These are phyloP conservation scores for Zygotorulaspora chibaensis DNA, from an alignment of 805 yeast genomes.

Conservation along the genomic window DNA sequence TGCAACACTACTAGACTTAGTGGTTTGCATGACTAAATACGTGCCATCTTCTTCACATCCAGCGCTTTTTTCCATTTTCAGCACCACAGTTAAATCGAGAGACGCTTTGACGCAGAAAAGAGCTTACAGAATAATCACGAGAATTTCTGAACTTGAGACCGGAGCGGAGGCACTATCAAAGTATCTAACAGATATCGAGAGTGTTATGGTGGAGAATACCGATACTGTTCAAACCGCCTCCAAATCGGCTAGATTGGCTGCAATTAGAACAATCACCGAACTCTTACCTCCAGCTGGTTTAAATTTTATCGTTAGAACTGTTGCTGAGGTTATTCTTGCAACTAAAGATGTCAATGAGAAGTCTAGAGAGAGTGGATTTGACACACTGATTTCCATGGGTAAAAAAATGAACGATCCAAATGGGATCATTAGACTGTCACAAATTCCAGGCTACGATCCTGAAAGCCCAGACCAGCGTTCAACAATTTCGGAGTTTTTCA, in stretches of 20 bases:
- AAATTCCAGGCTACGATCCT: constrained; percentile 62
- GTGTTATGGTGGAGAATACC: constrained; percentile 53
- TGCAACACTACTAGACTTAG: constrained; percentile 85
- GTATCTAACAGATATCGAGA: constrained; percentile 56
- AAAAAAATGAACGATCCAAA: constrained; percentile 63
- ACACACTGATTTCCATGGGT: constrained; percentile 75
- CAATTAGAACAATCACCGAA: constrained; percentile 57
- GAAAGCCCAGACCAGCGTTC: constrained; percentile 61
- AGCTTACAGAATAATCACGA: constrained; percentile 73
- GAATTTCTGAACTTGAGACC: constrained; percentile 61
- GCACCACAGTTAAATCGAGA: constrained; percentile 53
- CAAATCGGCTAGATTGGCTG: constrained; percentile 71
- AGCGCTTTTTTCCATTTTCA: constrained; percentile 75
- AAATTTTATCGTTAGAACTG: constrained; percentile 71
- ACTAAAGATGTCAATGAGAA: constrained; percentile 93
- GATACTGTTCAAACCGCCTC: constrained; percentile 65
- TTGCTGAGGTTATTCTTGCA: constrained; percentile 84
- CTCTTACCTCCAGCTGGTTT: constrained; percentile 61
- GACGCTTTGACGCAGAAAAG: constrained; percentile 81
- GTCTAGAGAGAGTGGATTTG: constrained; percentile 77
- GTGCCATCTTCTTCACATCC: constrained; percentile 67
- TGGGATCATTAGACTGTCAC: constrained; percentile 60
- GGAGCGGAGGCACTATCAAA: constrained; percentile 53
- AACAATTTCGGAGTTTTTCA: constrained; percentile 74
- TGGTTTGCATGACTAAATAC: constrained; percentile 81